Evolutionary conservation across 768 basidiomycete genomes (phyloP), one percentile per base, ranked within the genome.

Genomic region (Porpolomopsis calyptriformis): DNA sequence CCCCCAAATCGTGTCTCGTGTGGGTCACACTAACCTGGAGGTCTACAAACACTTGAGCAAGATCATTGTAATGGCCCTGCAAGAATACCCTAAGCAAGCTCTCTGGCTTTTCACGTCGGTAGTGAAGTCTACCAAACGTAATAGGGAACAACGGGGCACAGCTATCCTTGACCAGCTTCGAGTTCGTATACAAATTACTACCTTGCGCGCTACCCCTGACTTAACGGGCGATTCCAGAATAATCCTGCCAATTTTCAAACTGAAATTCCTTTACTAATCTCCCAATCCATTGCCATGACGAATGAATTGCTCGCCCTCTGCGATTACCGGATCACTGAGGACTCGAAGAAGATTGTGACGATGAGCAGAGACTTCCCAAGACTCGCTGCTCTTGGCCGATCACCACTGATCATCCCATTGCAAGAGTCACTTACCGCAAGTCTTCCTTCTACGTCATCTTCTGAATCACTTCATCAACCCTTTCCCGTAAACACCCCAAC

Each of bases 1-100:
- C 52, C 92, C 93, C 2, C 96, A 98, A 69, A 88, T 98, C 43
- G 90, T 93, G 11, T 98, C 94, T 11, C 79, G 96, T 6, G 82
- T 99, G 25, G 85, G 83, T 10, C 88, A 96, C 52, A 64, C 61
- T 3, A 82, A 86, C 54, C 52, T 62, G 9, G 69, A 68, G 1
- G 82, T 90, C 2, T 82, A 76, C 57, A 61, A 58, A 0, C 61
- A 79, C 2, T 65, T 99, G 18, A 69, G 74, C 2, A 64, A 59
- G 39, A 73, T 98, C 26, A 90, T 98, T 45, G 62, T 68, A 12
- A 66, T 60, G 14, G 86, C 98, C 23, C 71, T 98, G n/a, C 64
- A 69, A 45, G 76, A 79, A 49, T 93, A 90, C 59, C 93, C 96
- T 9, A 80, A 82, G 36, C 96, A 98, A 63, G 82, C 85, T 0